These are phyloP conservation scores for Tylopilus sp. DNA, from an alignment of 1,284 basidiomycete genomes.

Conservation along the genomic window DNA sequence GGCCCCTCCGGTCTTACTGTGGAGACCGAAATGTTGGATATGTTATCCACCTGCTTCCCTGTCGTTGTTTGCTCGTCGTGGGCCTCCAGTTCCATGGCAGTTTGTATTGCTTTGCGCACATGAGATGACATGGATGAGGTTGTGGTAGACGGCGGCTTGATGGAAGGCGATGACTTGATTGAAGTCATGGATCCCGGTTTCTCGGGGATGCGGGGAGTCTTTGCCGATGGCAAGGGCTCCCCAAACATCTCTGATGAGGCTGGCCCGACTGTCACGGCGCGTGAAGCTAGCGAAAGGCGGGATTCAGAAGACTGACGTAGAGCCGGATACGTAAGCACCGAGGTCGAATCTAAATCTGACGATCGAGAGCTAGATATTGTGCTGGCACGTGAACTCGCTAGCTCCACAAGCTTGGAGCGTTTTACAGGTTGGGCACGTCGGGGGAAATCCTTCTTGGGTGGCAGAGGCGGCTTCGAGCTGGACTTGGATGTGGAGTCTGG, in stretches of 20 bases:
- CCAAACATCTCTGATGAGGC: constrained; percentile 21
- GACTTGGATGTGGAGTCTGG: constrained; percentile 52
- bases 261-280: constrained; percentile 16
- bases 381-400: constrained; percentile 57
- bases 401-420: constrained; percentile 58
- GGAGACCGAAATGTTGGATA: constrained; percentile 25
- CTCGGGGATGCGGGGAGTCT: constrained; percentile 15
- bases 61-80: constrained; percentile 18
- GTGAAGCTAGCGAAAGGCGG: constrained; percentile 37
- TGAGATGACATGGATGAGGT: constrained; percentile 51
- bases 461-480: constrained; percentile 30
- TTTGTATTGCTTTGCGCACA: constrained; percentile 58
- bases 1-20: constrained; percentile 19
- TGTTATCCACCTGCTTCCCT: constrained; percentile 10
- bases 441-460: constrained; percentile 24
- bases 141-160: constrained; percentile 30
- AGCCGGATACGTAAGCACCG: constrained; percentile 62
- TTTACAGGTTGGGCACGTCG: constrained; percentile 27
- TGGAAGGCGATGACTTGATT: constrained; percentile 20
- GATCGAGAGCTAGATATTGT: constrained; percentile 43
- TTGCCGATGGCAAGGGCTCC: constrained; percentile 8
- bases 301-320: constrained; percentile 62
- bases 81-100: constrained; percentile 47
- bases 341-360: constrained; percentile 43
- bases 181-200: constrained; percentile 16